phyloP scores from a whole-genome alignment of 139 green algal species.

The Ulvella scutata region DNA sequence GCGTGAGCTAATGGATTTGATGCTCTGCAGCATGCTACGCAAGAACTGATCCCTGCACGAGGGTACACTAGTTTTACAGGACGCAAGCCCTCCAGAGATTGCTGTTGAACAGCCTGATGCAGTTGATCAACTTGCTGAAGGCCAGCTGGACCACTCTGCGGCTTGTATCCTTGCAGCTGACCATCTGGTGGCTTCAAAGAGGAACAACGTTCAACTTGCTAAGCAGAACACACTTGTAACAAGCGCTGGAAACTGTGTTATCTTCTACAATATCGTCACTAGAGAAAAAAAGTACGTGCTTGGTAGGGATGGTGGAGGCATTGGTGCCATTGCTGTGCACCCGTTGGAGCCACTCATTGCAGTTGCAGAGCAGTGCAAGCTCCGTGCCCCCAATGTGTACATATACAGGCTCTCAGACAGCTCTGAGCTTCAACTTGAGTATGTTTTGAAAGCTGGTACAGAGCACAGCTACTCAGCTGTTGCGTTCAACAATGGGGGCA shows the following conservation, averaged over 20 bases:
- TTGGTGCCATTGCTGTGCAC: slow-evolving; percentile 53
- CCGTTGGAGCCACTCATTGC: slow-evolving; percentile 37
- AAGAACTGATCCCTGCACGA: no score
- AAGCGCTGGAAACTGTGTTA: neutral
- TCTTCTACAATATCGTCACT: neutral
- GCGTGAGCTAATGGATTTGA: no score
- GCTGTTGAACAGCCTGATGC: no score
- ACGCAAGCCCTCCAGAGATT: no score
- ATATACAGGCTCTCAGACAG: slow-evolving; percentile 30
- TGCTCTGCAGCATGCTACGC: no score
- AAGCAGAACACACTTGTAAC: neutral
- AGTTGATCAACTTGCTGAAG: no score
- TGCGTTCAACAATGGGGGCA: slow-evolving; percentile 39
- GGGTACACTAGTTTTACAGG: no score
- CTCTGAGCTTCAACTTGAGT: no score
- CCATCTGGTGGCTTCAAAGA: neutral
- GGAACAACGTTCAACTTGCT: neutral
- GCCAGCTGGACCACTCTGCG: no score
- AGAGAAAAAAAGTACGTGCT: slow-evolving; percentile 19
- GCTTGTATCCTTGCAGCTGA: neutral
- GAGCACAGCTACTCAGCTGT: slow-evolving; percentile 38
- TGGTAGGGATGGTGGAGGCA: slow-evolving; percentile 32
- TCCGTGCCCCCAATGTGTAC: slow-evolving; percentile 32
- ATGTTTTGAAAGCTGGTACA: slow-evolving; percentile 40
- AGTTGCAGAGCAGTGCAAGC: slow-evolving; percentile 44